These are phyloP conservation scores for Penicillium goetzii DNA, from an alignment of 495 filamentous ascomycete species.

Conservation along the genomic window DNA sequence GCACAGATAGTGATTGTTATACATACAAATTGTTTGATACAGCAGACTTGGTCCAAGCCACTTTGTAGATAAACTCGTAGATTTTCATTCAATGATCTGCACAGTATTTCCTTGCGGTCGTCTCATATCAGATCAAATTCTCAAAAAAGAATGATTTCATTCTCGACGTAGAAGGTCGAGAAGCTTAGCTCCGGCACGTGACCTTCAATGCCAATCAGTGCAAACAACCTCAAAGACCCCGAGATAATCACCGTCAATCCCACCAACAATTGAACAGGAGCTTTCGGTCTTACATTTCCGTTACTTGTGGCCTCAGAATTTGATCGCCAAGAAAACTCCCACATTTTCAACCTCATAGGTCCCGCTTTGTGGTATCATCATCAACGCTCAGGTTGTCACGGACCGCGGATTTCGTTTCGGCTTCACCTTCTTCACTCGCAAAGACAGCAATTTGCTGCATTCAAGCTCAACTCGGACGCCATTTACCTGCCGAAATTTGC, in stretches of 20 bases:
- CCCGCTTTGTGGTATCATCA: neutral
- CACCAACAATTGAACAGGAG: constrained; percentile 13
- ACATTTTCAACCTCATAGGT: neutral
- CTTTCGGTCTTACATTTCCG: neutral
- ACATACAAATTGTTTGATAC: constrained; percentile 22
- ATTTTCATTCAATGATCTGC: neutral
- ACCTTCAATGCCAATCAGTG: constrained; percentile 18
- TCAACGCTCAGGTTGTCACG: neutral
- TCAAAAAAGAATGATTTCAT: neutral
- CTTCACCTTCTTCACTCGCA: neutral
- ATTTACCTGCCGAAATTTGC: neutral
- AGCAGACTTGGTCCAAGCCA: neutral
- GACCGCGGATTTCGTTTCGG: constrained; percentile 4
- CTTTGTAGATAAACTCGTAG: constrained; percentile 3
- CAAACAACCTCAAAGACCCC: constrained; percentile 23
- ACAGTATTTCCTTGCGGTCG: neutral
- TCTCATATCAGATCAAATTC: neutral
- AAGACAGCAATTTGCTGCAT: neutral
- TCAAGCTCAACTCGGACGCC: neutral
- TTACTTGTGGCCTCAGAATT: neutral
- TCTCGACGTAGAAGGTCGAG: neutral
- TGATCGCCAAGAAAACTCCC: neutral
- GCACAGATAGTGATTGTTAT: constrained; percentile 34
- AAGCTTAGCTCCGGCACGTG: constrained; percentile 25
- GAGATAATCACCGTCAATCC: constrained; percentile 12